Evolutionary conservation across 257 asterid species (phyloP), one percentile per base, ranked within the genome.

Genomic region (Capsicum rhomboideum): DNA sequence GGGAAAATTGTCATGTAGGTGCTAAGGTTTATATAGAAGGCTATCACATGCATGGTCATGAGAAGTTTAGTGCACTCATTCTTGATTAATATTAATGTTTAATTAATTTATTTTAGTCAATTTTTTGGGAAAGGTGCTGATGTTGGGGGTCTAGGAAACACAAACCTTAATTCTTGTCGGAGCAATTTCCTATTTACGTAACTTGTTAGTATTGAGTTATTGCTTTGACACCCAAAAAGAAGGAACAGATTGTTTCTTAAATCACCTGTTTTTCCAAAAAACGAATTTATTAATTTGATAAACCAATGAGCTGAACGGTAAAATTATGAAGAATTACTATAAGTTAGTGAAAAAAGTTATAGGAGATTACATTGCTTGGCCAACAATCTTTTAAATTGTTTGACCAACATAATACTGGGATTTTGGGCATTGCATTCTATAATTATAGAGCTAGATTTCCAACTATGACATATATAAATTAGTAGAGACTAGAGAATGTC

Each of bases 1-100:
- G 46, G 84, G 59, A 44, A 68, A 80, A 23, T 46, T 83, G 87
- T 82, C 82, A 84, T 23, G 21, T 23, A 53, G 55, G 52, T 31
- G 16, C 13, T 82, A 68, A 52, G 86, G 88, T 85, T 85, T 91
- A 90, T 88, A 90, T 85, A 91, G 87, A 78, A 67, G 34, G 66
- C 37, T 71, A 66, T 72, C 84, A 79, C 85, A 83, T 79, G 84
- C 53, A 50, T 40, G 8, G 56, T 81, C 54, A 28, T 56, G 54
- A 61, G 8, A 77, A 82, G 55, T 84, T 77, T 82, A 66, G 54
- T 69, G 21, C 69, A 78, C 46, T 9, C 34, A 66, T 21, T 58
- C 58, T 54, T 18, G 7, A 12, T 66, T 31, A 67, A 31, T 34
- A 14, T 0, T 49, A 75, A 46, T 49, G 20, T 1, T 26, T 37